Percentiles rank a stretch among this genome's conserved stretches.
Conservation (phyloP, 805 yeast genomes). For the Candida dendrica region DNA sequence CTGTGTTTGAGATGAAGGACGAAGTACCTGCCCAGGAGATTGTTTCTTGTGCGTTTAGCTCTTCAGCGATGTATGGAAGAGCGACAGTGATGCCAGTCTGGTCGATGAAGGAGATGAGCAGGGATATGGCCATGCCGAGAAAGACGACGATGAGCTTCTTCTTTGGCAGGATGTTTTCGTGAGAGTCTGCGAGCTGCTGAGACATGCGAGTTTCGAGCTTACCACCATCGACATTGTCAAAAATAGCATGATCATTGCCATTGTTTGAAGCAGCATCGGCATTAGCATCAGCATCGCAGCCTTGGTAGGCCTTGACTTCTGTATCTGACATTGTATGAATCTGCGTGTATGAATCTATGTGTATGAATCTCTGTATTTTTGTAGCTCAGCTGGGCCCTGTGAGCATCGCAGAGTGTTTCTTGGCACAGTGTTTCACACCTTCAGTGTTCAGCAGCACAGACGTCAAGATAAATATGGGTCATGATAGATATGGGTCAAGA, state of each 20-base stretch:
- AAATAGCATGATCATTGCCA: no score
- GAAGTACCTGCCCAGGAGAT: constrained; percentile 59
- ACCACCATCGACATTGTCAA: not conserved
- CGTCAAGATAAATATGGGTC: no score
- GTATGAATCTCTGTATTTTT: no score
- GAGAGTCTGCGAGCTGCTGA: not conserved
- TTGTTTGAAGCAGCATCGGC: not conserved
- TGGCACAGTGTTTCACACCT: no score
- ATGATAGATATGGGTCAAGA: no score
- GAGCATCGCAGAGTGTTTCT: no score
- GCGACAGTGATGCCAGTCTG: constrained; percentile 7
- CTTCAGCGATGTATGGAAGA: constrained; percentile 36
- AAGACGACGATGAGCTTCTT: constrained; percentile 1
- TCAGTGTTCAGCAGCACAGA: no score
- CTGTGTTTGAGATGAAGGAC: constrained; percentile 40
- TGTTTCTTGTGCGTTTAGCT: constrained; percentile 36
- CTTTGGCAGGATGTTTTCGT: not conserved
- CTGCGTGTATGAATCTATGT: no score
- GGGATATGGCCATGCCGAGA: constrained; percentile 2
- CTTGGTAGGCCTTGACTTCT: not conserved
- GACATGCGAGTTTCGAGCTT: not conserved
- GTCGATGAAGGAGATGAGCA: constrained; percentile 7
- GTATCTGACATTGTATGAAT: not conserved
- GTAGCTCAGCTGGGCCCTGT: no score
- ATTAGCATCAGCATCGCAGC: not conserved